Evolutionary conservation across 1,139 yeast species (phyloP), one percentile per base, ranked within the genome.

Genomic region (Zygotorulaspora mrakii): DNA sequence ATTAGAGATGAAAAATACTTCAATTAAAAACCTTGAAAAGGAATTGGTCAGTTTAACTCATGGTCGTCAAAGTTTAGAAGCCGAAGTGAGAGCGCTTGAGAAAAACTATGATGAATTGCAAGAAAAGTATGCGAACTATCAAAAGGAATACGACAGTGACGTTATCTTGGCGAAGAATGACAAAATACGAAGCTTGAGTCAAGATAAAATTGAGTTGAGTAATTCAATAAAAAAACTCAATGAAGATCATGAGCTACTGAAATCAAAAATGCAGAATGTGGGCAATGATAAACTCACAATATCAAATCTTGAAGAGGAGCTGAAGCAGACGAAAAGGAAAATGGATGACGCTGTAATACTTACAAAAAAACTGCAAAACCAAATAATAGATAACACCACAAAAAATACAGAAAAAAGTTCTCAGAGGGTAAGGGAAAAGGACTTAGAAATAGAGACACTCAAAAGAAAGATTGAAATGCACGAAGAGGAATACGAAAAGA

Each of bases 371-470:
- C 24, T 48, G 40, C 38, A 53, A 46, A 38, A 36, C 18, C 52
- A 48, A 37, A 32, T 51, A 17, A 43, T 50, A 21, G 47, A 46
- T 20, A 43, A 37, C 21, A 40, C 50, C 6, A 45, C 45, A 24
- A 47, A 46, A 33, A 36, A 38, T 21, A 47, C 50, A 32, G 56
- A 47, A 33, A 44, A 32, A 33, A 47, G 36, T 10, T 45, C 45
- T 17, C 34, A 47, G 37, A 37, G 43, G 27, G 35, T 45, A 26
- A 34, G 51, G 35, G 48, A 53, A 21, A 46, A 55, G 41, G 61
- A 62, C 32, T 46, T 43, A 2, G 55, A 55, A 34, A 45, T 62
- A 20, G 47, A 45, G 11, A 37, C 48, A 12, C 42, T 57, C 8
- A 51, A 12, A 57, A 54, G 26, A 17, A 44, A 31, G 25, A 23